phyloP scores from a whole-genome alignment of 108 stramenopile genomes.

The Skeletonema menzelii region DNA sequence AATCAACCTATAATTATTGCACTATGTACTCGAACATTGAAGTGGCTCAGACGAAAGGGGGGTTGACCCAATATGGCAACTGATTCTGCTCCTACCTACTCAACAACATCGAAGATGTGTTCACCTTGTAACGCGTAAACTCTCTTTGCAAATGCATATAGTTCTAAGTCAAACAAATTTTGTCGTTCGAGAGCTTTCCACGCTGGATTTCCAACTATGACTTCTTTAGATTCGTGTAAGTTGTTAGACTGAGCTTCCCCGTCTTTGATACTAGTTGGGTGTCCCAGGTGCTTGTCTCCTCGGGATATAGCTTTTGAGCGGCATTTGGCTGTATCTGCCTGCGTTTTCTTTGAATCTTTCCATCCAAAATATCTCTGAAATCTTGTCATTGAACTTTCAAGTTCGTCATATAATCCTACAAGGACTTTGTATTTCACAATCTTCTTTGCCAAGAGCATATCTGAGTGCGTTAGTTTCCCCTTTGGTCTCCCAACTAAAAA shows the following conservation, averaged over 20 bases:
- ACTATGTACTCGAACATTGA: too few relatives aligned
- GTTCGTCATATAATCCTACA: conserved; percentile 45
- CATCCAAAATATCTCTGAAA: conserved; percentile 54
- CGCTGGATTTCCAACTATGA: conserved; percentile 29
- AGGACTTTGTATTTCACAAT: conserved; percentile 43
- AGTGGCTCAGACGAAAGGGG: too few relatives aligned
- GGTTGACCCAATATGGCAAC: too few relatives aligned
- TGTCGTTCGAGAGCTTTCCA: conserved; percentile 39
- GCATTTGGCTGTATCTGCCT: conserved; percentile 3
- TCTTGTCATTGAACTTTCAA: conserved; percentile 36
- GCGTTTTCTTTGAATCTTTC: conserved; percentile 6
- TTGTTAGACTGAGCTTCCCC: conserved; percentile 8
- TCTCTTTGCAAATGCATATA: conserved; percentile 47
- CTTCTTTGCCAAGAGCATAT: conserved; percentile 49
- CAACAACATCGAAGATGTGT: conserved; percentile 16
- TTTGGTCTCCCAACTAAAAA: conserved; percentile 30
- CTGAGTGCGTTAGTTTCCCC: conserved; percentile 30
- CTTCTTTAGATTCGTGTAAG: conserved; percentile 4
- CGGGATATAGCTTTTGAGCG: conserved; percentile 3
- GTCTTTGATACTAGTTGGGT: conserved; percentile 12
- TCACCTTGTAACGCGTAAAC: conserved; percentile 38
- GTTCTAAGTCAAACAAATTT: conserved; percentile 45
- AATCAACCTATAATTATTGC: too few relatives aligned
- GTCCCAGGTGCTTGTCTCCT: conserved; percentile 27
- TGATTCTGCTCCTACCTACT: not conserved